phyloP scores from a whole-genome alignment of 257 asterid genomes.

The Gentiana straminea region DNA sequence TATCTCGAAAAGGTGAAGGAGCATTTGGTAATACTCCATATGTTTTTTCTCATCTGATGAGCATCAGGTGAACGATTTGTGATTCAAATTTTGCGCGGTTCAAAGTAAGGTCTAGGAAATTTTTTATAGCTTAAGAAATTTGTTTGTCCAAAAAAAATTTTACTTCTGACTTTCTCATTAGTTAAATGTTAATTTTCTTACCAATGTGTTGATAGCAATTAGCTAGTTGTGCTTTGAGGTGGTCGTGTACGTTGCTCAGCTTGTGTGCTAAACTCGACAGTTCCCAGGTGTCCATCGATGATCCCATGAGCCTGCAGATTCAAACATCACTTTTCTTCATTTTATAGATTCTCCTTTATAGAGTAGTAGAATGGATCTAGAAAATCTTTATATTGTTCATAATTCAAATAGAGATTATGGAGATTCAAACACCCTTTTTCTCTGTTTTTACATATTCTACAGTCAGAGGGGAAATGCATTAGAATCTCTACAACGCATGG shows the following conservation, averaged over 20 bases:
- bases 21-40: constrained; percentile 39
- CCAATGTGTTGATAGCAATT: constrained; percentile 49
- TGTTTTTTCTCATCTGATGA: constrained; percentile 48
- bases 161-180: too few species aligned
- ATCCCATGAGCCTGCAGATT: constrained; percentile 32
- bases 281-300: constrained; percentile 66
- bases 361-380: not conserved
- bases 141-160: too few species aligned
- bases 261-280: constrained; percentile 48
- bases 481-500: too few species aligned
- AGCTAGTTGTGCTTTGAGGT: constrained; percentile 43
- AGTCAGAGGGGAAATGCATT: too few species aligned
- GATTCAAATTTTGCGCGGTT: too few species aligned
- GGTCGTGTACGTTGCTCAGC: constrained; percentile 38
- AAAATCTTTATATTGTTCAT: not conserved
- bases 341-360: too few species aligned
- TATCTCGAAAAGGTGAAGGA: constrained; percentile 39
- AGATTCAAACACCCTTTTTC: too few species aligned
- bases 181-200: constrained; percentile 7
- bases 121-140: too few species aligned
- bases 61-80: too few species aligned
- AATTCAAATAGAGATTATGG: not conserved
- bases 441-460: too few species aligned
- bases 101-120: too few species aligned
- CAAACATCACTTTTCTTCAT: too few species aligned